Conservation (phyloP, 1,284 basidiomycete species). For the Leccinum solheimii region DNA sequence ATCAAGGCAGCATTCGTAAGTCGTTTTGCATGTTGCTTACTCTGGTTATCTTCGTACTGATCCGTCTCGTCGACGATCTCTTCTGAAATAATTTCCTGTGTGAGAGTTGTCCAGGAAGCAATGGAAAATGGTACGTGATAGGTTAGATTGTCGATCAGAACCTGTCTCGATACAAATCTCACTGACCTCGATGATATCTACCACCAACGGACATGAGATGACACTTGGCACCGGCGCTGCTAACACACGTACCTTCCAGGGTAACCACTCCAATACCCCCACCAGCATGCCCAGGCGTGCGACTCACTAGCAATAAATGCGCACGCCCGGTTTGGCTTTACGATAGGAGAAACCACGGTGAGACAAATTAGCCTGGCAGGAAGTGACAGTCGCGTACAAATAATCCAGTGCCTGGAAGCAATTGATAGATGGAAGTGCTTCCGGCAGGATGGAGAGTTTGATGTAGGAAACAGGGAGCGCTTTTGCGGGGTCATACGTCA, state of each 20-base stretch:
- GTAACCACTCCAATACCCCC: conserved; percentile 85
- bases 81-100: conserved; percentile 78
- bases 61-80: conserved; percentile 93
- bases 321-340: conserved; percentile 94
- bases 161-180: neutral
- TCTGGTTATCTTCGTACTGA: conserved; percentile 81
- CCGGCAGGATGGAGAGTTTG: conserved; percentile 82
- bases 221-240: neutral
- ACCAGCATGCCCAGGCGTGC: conserved; percentile 75
- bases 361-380: conserved; percentile 28
- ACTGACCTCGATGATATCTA: conserved; percentile 70
- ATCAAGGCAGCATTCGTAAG: conserved; percentile 75
- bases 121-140: conserved; percentile 23
- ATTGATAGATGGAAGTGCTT: conserved; percentile 84
- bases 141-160: neutral
- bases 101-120: neutral
- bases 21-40: conserved; percentile 61
- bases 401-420: conserved; percentile 86
- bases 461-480: conserved; percentile 76
- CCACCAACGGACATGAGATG: neutral
- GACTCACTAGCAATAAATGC: conserved; percentile 87
- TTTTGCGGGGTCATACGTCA: conserved; percentile 87
- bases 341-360: conserved; percentile 24
- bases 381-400: conserved; percentile 53
- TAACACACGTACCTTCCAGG: conserved; percentile 57